Evolutionary conservation across 1,284 basidiomycete species (phyloP), one percentile per base, ranked within the genome.

Genomic region (Hemileia vastatrix): DNA sequence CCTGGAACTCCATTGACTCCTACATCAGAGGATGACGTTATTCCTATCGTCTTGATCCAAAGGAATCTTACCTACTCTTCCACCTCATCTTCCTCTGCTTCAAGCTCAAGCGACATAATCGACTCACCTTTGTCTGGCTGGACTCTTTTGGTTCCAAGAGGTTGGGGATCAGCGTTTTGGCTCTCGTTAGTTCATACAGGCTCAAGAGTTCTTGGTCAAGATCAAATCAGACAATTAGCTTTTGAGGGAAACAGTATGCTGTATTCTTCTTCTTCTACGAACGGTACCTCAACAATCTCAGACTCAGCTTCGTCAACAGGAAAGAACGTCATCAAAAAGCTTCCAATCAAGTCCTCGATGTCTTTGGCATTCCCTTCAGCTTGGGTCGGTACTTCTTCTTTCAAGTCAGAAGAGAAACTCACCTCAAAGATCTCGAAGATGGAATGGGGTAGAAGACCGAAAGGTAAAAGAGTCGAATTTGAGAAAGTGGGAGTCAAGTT

Each of bases 131-230:
- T n/a, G n/a, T 84, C 91, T 68, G 90, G 90, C 43, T 94, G 86
- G 85, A 89, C 84, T 1, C 77, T 96, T 3, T 78, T 93, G 27
- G 76, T 93, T 32, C 91, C 92, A 1, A 79, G 83, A 1, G 89
- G 88, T 5, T 96, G 90, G 90, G 81, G 82, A 0, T 91, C 90
- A 85, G 80, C 90, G 0, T 88, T 95, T 76, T 83, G 89, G 65
- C 81, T 81, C 27, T 91, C 90, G 0, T 81, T 96, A 47, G 80
- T 81, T 6, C 84, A 84, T 74, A 90, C 90, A 1, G 85, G 86
- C 21, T 87, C 86, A 0, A 84, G 88, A 2, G 81, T 91, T 5
- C 86, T 81, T 1, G 91, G 91, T 0, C 83, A 90, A 69, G 82
- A 57, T 18, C 55, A 57, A 21, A n/a, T n/a, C n/a, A n/a, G n/a